phyloP scores from a whole-genome alignment of 352 stramenopile genomes.

The Globisporangium emineosum region DNA sequence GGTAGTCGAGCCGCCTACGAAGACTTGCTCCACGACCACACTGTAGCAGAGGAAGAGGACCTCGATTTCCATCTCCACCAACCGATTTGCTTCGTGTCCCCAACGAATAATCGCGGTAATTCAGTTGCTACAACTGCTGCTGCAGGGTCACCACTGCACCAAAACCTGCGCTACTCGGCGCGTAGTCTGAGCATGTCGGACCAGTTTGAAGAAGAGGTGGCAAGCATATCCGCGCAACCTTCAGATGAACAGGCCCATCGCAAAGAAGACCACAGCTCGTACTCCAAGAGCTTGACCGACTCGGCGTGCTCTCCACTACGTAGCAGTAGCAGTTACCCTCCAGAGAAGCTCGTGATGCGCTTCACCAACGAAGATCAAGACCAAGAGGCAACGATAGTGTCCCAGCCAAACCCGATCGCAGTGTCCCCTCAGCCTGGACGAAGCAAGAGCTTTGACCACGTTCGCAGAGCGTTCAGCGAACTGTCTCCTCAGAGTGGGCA shows the following conservation, averaged over 20 bases:
- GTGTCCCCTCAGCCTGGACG: slow-evolving; percentile 1
- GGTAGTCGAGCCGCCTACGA: not conserved
- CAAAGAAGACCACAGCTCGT: not conserved
- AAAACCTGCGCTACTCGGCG: slow-evolving; percentile 7
- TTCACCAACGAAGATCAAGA: not conserved
- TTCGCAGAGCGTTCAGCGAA: slow-evolving; percentile 23
- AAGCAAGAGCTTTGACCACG: slow-evolving; percentile 26
- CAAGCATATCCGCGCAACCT: too few relatives aligned
- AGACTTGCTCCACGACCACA: not conserved
- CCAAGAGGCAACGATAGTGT: not conserved
- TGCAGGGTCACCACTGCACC: slow-evolving; percentile 4
- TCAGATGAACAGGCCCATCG: not conserved
- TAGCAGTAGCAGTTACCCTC: not conserved
- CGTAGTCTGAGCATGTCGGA: not conserved
- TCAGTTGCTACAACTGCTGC: not conserved
- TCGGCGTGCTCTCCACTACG: slow-evolving; percentile 28
- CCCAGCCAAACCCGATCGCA: not conserved
- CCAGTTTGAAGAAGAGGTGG: slow-evolving; percentile 6
- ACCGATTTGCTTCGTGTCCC: slow-evolving; percentile 2
- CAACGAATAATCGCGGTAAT: not conserved
- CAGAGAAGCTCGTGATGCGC: not conserved
- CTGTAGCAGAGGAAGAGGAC: not conserved
- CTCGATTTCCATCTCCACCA: slow-evolving; percentile 10
- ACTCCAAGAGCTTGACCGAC: slow-evolving; percentile 19
- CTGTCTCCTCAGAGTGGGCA: slow-evolving; percentile 3